Percentiles rank a stretch among this genome's conserved stretches.
Evolutionary conservation across 1,284 basidiomycete species (phyloP).

Genomic region (Phylloboletellus chloephorus): DNA sequence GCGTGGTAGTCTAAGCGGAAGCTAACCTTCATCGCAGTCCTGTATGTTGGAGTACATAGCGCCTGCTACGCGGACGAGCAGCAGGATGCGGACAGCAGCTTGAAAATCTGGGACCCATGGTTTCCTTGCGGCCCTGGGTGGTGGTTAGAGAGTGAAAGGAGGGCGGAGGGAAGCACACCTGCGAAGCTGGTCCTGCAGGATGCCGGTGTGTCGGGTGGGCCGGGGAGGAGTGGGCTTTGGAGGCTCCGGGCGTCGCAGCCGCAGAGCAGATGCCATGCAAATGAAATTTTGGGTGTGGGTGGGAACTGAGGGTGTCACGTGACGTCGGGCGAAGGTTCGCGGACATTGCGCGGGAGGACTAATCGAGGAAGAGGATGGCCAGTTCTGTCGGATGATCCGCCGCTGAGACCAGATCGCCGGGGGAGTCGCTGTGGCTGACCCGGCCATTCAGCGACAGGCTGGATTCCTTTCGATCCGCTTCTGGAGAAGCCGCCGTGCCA

Average conservation of each 20-base stretch:
- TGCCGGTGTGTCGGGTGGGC: slow-evolving; percentile 50
- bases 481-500: slow-evolving; percentile 25
- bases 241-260: slow-evolving; percentile 49
- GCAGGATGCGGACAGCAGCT: slow-evolving; percentile 75
- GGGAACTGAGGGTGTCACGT: slow-evolving; percentile 14
- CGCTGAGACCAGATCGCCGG: slow-evolving; percentile 29
- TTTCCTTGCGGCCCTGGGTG: slow-evolving; percentile 52
- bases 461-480: slow-evolving; percentile 18
- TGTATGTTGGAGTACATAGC: slow-evolving; percentile 96
- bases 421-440: slow-evolving; percentile 26
- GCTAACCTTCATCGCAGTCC: slow-evolving; percentile 93
- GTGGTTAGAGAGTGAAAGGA: slow-evolving; percentile 11
- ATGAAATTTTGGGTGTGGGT: too few species aligned
- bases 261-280: slow-evolving; percentile 39
- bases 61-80: slow-evolving; percentile 77
- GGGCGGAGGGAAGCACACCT: slow-evolving; percentile 38
- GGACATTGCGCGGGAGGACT: neutral
- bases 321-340: slow-evolving; percentile 7
- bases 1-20: neutral
- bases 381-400: slow-evolving; percentile 25
- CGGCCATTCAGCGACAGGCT: slow-evolving; percentile 16
- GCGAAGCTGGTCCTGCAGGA: slow-evolving; percentile 72
- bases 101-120: slow-evolving; percentile 85
- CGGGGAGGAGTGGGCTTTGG: slow-evolving; percentile 31
- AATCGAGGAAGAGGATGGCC: slow-evolving; percentile 17